Conservation (phyloP, 345 rosid genomes). For the Acer saccharum region DNA sequence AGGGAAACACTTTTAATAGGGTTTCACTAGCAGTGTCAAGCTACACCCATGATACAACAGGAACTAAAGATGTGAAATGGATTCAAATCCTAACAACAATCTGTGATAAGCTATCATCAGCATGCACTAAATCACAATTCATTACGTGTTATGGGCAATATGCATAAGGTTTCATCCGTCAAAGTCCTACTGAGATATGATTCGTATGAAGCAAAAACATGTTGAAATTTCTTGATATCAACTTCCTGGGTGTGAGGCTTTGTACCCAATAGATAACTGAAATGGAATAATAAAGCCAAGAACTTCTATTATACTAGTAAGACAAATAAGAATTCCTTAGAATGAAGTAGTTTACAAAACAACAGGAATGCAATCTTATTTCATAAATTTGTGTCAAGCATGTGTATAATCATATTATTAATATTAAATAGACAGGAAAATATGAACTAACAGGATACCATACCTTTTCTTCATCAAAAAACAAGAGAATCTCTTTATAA, state of each 20-base stretch:
- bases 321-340: neutral
- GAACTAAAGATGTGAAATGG: neutral
- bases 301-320: neutral
- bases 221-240: neutral
- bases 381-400: neutral
- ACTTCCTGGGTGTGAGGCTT: neutral
- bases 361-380: neutral
- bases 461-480: constrained; percentile 69
- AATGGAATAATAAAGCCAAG: neutral
- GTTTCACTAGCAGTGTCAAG: neutral
- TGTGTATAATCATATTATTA: neutral
- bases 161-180: neutral
- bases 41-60: neutral
- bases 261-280: neutral
- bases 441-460: neutral
- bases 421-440: neutral
- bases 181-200: neutral
- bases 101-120: neutral
- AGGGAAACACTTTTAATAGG: neutral
- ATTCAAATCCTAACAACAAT: neutral
- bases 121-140: neutral
- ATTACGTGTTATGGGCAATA: neutral
- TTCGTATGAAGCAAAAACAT: neutral
- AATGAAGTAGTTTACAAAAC: neutral
- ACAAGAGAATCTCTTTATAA: constrained; percentile 45